phyloP scores from a whole-genome alignment of 306 rosid species.

The Oxytropis ochrocephala region DNA sequence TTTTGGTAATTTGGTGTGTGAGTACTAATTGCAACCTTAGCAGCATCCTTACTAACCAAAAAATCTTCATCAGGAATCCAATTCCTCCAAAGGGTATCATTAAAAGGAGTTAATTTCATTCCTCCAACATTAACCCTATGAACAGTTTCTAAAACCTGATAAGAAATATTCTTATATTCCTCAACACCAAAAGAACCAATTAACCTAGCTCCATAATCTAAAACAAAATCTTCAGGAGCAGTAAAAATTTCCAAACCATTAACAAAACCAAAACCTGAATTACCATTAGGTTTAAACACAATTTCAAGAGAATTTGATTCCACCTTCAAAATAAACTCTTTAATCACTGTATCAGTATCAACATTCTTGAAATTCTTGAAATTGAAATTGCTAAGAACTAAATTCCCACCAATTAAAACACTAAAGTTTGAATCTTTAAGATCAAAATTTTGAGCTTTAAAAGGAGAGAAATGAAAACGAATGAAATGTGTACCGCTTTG shows the following conservation, averaged over 20 bases:
- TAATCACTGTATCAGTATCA: slow-evolving; percentile 33
- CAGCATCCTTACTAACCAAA: slow-evolving; percentile 52
- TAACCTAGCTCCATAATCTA: slow-evolving; percentile 54
- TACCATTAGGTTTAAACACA: slow-evolving; percentile 40
- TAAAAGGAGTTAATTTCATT: slow-evolving; percentile 57
- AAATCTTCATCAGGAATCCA: slow-evolving; percentile 78
- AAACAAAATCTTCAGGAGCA: slow-evolving; percentile 55
- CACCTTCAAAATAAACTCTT: slow-evolving; percentile 53
- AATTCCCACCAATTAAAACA: slow-evolving; percentile 36
- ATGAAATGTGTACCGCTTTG: slow-evolving; percentile 60
- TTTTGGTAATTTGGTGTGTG: slow-evolving; percentile 56
- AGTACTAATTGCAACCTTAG: slow-evolving; percentile 38
- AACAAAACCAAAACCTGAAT: slow-evolving; percentile 59
- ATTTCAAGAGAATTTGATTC: slow-evolving; percentile 43
- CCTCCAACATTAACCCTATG: slow-evolving; percentile 90
- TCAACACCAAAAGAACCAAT: slow-evolving; percentile 36
- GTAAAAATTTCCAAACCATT: slow-evolving; percentile 71
- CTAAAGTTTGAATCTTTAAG: slow-evolving; percentile 48
- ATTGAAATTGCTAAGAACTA: slow-evolving; percentile 28
- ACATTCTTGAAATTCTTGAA: neutral
- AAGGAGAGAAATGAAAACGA: slow-evolving; percentile 80
- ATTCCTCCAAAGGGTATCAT: slow-evolving; percentile 84
- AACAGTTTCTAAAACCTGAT: slow-evolving; percentile 63
- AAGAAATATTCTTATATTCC: slow-evolving; percentile 52
- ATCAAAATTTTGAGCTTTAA: slow-evolving; percentile 34